Evolutionary conservation across 805 yeast species (phyloP), one percentile per base, ranked within the genome.

Genomic region (Kazachstania kunashirensis): DNA sequence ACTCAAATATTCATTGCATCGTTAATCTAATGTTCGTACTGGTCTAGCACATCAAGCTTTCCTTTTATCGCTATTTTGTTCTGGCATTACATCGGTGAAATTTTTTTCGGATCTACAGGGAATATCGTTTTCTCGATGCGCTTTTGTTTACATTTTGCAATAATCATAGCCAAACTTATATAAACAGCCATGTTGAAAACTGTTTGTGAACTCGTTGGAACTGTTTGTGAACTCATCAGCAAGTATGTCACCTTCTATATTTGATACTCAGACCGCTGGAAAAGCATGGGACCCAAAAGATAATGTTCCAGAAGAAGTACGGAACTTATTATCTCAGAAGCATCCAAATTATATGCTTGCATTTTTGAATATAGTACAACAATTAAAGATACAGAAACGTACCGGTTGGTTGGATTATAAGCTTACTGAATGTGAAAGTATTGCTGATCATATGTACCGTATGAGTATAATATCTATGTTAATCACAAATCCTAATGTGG

Each of bases 391-490:
- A 4, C 89, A 84, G 52, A 77, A 71, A 47, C 71, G 98, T 55
- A 89, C 98, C 0, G 98, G 98, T 2, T 89, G 97, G 97, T 60
- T 89, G 15, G 89, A 85, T 53, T 75, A 74, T 50, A 61, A 56
- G 10, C 55, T 67, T 17, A 31, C 39, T 2, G 51, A 57, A 2
- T 64, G 70, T 46, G 71, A 85, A 59, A 73, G 82, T 35, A 85
- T 86, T 35, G 73, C 84, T n/a, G 96, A 88, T 60, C 96, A 89
- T 59, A 88, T 88, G 95, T 88, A 89, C 56, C 69, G 98, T 39
- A 88, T 89, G 96, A 76, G 85, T 5, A 65, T 88, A 15, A 75
- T 85, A 29, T 68, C 89, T 16, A 74, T 86, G 80, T 59, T 85
- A 17, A 69, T 84, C 29, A 60, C 63, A 20, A 61, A 69, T 34